Conservation (phyloP, 768 basidiomycete species). For the Xerocomellus intermedius region DNA sequence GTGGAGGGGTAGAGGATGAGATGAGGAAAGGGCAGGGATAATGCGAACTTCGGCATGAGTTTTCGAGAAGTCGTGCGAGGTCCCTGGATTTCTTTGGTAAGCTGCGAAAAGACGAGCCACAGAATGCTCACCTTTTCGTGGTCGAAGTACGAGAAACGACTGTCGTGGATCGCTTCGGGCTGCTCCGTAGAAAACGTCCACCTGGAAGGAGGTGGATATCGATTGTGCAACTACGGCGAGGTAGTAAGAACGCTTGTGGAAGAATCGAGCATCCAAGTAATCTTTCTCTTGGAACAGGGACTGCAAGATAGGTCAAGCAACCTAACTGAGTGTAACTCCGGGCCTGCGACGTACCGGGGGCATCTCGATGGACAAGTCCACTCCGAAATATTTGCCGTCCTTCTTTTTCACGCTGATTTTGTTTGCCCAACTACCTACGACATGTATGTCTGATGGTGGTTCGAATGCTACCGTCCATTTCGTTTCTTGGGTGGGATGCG, state of each 20-base stretch:
- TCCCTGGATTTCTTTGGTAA: constrained; percentile 37
- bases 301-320: constrained; percentile 34
- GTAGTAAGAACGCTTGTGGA: constrained; percentile 91
- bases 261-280: constrained; percentile 83
- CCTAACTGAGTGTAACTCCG: neutral
- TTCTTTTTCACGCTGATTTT: constrained; percentile 70
- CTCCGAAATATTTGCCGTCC: constrained; percentile 60
- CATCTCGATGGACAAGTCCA: constrained; percentile 88
- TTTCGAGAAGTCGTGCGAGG: constrained; percentile 62
- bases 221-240: constrained; percentile 74
- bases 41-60: constrained; percentile 71
- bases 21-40: constrained; percentile 59
- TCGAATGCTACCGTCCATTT: constrained; percentile 90
- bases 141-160: constrained; percentile 61
- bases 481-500: constrained; percentile 70
- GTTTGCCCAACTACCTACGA: constrained; percentile 88
- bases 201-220: constrained; percentile 45
- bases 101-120: constrained; percentile 23
- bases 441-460: constrained; percentile 67
- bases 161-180: constrained; percentile 59
- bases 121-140: constrained; percentile 46
- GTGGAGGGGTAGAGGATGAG: constrained; percentile 63
- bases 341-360: constrained; percentile 55
- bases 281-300: constrained; percentile 94
- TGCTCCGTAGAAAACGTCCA: constrained; percentile 63